A percentile compares a stretch with the other conserved stretches of the same genome.
These are phyloP conservation scores for Alectoria sarmentosa DNA, from an alignment of 495 filamentous ascomycete species.

Conservation along the genomic window DNA sequence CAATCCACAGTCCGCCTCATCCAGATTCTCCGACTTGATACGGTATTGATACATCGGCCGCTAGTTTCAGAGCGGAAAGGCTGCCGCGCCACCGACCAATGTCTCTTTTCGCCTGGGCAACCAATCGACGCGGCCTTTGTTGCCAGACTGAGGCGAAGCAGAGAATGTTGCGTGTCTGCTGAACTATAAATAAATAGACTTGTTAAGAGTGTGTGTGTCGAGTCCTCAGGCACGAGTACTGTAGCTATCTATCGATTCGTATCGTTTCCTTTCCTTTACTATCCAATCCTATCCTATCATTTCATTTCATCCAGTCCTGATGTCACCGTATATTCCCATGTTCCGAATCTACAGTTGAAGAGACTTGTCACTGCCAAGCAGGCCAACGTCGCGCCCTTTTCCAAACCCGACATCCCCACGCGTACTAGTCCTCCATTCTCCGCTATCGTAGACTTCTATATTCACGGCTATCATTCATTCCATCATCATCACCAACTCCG, in stretches of 20 bases:
- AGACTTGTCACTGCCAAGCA: no score
- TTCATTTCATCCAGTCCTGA: no score
- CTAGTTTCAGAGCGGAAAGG: not conserved
- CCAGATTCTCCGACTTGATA: not conserved
- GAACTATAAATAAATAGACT: no score
- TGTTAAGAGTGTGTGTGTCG: no score
- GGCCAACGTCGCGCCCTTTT: no score
- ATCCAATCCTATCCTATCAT: no score
- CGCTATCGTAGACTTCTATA: not conserved
- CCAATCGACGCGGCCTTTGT: not conserved
- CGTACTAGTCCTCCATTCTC: not conserved
- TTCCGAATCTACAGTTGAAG: no score
- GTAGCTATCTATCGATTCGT: no score
- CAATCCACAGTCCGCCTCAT: not conserved
- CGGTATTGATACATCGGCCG: not conserved
- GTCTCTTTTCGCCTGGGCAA: not conserved
- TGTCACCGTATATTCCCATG: no score
- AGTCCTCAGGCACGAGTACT: no score
- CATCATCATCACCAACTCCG: not conserved
- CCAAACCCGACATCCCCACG: not conserved
- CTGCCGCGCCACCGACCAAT: not conserved
- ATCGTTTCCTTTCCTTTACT: no score
- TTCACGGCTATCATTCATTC: conserved; percentile 7
- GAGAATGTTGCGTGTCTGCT: no score
- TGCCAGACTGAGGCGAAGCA: not conserved